phyloP scores from a whole-genome alignment of 2,329 filamentous ascomycete genomes.

The Corinectria fuckeliana region DNA sequence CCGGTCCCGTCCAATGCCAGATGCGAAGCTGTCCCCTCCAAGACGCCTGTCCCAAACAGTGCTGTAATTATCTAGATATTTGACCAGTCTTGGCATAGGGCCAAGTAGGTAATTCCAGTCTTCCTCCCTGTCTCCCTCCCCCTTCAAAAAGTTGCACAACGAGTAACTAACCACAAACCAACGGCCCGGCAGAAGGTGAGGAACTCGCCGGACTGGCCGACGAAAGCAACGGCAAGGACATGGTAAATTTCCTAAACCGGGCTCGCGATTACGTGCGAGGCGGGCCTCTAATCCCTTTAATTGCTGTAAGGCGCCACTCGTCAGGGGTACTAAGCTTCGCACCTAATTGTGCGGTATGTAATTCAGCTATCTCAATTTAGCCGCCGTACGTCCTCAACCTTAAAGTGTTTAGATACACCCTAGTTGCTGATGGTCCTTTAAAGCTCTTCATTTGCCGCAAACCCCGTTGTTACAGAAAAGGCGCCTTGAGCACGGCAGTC shows the following conservation, averaged over 20 bases:
- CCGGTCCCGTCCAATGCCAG: background rate
- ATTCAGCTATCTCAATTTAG: no score
- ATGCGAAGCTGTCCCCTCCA: background rate
- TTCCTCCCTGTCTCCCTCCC: background rate
- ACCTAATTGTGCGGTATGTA: no score
- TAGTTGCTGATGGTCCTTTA: no score
- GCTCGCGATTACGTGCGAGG: no score
- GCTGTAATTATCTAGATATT: background rate
- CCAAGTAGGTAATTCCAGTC: background rate
- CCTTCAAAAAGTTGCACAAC: background rate
- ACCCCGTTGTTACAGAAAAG: no score
- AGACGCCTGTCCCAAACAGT: constrained; percentile 2
- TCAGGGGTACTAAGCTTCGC: no score
- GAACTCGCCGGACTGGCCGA: background rate
- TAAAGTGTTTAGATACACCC: no score
- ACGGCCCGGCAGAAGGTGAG: background rate
- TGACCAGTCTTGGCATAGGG: constrained; percentile 4
- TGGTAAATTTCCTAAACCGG: constrained; percentile 4
- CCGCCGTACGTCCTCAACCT: no score
- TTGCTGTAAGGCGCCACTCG: no score
- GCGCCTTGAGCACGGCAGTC: no score
- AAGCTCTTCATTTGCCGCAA: no score
- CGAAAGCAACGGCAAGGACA: background rate
- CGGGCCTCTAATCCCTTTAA: no score
- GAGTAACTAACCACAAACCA: background rate